These are phyloP conservation scores for Elsinoe necatrix DNA, from an alignment of 2,329 filamentous ascomycete genomes.

Conservation along the genomic window DNA sequence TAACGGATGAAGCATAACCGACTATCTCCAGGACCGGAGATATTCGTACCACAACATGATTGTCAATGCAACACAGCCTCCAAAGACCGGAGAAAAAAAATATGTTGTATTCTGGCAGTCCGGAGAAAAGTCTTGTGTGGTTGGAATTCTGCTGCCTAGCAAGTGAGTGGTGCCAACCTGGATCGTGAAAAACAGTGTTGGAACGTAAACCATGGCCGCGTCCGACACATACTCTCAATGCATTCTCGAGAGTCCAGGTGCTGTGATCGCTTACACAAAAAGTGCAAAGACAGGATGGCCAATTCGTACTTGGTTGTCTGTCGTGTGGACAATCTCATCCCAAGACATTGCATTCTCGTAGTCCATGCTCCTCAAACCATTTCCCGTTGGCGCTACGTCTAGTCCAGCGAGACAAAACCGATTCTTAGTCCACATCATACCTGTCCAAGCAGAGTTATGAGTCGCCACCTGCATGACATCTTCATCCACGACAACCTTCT, in stretches of 20 bases:
- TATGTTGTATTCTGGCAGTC: too few species aligned
- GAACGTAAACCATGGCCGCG: too few species aligned
- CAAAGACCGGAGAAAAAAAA: too few species aligned
- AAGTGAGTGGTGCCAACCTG: too few species aligned
- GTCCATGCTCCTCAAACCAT: background rate
- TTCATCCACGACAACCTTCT: background rate
- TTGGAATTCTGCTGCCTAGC: too few species aligned
- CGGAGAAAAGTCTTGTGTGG: too few species aligned
- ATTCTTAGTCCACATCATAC: conserved; percentile 4
- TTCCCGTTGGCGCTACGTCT: background rate
- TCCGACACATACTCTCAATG: too few species aligned
- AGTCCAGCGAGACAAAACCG: conserved; percentile 1
- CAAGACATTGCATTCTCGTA: background rate
- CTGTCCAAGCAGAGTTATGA: background rate
- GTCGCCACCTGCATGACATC: too few species aligned
- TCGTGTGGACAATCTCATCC: conserved; percentile 2
- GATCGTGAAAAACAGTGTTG: too few species aligned
- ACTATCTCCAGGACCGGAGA: background rate
- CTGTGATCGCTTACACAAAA: too few species aligned
- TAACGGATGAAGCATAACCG: background rate
- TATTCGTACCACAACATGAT: background rate
- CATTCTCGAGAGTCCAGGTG: too few species aligned
- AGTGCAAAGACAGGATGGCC: conserved; percentile 11
- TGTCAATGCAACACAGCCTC: too few species aligned
- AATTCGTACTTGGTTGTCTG: background rate